Evolutionary conservation across 371 early-diverging fungal species (phyloP).

Genomic region (Chytridium lagenaria): DNA sequence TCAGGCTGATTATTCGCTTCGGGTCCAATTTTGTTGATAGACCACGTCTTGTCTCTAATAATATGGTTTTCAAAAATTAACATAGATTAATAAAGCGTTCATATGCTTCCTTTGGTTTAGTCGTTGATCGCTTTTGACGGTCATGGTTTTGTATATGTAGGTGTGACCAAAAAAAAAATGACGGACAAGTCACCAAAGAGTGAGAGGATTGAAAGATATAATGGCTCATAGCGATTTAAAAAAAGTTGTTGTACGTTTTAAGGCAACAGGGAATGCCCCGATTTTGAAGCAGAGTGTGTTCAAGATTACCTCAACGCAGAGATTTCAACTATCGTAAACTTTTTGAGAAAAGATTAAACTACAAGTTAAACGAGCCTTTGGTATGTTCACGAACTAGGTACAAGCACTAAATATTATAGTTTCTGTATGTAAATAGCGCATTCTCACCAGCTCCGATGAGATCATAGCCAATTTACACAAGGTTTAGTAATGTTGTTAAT

Average conservation of each 20-base stretch:
- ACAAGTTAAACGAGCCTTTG: conserved; percentile 76
- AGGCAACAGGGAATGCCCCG: conserved; percentile 90
- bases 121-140: too few relatives aligned
- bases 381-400: conserved; percentile 45
- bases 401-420: conserved; percentile 53
- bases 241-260: conserved; percentile 86
- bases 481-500: conserved; percentile 52
- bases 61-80: not conserved
- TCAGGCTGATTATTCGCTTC: conserved; percentile 34
- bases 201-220: conserved; percentile 3
- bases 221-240: not conserved
- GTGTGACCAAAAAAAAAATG: too few relatives aligned
- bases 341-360: conserved; percentile 80
- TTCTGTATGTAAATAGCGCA: conserved; percentile 89
- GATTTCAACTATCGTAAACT: conserved; percentile 88
- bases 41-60: conserved; percentile 30
- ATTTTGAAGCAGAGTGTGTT: conserved; percentile 85
- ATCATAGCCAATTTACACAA: conserved; percentile 78
- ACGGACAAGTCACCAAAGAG: too few relatives aligned
- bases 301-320: conserved; percentile 81
- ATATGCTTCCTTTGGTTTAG: too few relatives aligned
- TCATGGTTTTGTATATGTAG: too few relatives aligned
- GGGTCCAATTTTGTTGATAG: conserved; percentile 48
- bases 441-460: conserved; percentile 97
- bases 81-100: not conserved